Evolutionary conservation across 2,329 filamentous ascomycete species (phyloP), one percentile per base, ranked within the genome.

Genomic region (Rutstroemia sp.): DNA sequence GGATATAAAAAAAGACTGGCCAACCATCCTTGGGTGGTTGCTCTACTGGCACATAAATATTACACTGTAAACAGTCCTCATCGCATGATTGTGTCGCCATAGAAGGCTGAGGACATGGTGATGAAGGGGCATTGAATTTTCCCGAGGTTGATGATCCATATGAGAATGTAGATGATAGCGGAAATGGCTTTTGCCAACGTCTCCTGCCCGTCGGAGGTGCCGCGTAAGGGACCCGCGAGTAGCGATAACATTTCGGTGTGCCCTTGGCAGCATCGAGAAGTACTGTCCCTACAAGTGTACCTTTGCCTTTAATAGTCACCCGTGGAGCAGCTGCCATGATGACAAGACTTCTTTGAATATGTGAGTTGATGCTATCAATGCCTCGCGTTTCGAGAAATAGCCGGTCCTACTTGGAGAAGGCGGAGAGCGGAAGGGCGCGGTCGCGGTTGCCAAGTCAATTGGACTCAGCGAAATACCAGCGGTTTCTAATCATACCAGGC

Each of bases 181-280:
- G 23, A 6, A 34, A 19, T 3, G 50, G 47, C 10, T 50, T 48
- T 38, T 30, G 49, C 48, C 48, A 57, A 44, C 55, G 19, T 38
- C 49, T 39, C 16, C 30, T 8, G 3, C 50, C 55, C 16, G 21
- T 48, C 54, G 55, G 50, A 21, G 55, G 55, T n/a, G 48, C 19
- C 38, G 50, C 49, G 42, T 57, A 57, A 7, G 55, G 55, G 8
- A 57, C 36, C 16, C 36, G 21, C 16, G 27, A 48, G 83, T 87
- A 87, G 23, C 53, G 53, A 30, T 55, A 27, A 36, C 53, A 55
- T 55, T 50, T 55, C 39, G 30, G 17, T 54, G 47, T 47, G 12
- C 36, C 45, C 8, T 42, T 48, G 16, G 30, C 5, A 27, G 25
- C 47, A 38, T 54, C 51, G 19, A 38, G 45, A 14, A 54, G 17